Base-by-base conservation (phyloP, 2,329 filamentous ascomycete species). In the Mycosphaerella sp. region DNA sequence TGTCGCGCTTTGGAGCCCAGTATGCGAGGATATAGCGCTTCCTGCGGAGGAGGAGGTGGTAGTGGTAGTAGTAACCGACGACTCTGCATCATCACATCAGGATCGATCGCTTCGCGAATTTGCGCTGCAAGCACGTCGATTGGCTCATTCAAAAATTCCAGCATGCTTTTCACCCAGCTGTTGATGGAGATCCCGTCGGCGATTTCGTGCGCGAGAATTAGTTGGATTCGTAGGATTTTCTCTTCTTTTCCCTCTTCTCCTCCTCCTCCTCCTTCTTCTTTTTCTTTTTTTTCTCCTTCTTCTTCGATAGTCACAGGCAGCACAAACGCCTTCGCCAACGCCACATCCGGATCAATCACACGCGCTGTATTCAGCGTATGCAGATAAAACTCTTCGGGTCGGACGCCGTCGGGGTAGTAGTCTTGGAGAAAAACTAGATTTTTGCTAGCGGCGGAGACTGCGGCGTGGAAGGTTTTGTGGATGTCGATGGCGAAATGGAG, bases 161-260 rank as follows among this genome's bases (percentile, higher is more conserved):
- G 53, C 32, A 75, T 71, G 45, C 73, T 68, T 10, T 63, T 62
- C 52, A 72, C 67, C 72, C 73, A 75, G 16, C 65, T 68, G 48
- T 47, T 40, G 14, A 47, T 40, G n/a, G 35, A 47, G 2, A 47
- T 41, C 0, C 72, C 73, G 43, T 76, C 73, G n/a, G 68, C 68
- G 34, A 73, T 73, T 42, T 74, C 64, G 49, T 75, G 73, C 1
- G 66, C 71, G n/a, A 70, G 66, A 12, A 75, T 57, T 8, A 71
- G 58, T 5, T 73, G 56, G 28, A 75, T 62, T 3, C 63, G 61
- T 0, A 75, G 52, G 3, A 58, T 57, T 13, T 42, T 60, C 0
- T 60, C 68, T 25, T 25, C 21, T 25, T 25, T 5, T 3, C 21
- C 21, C 7, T 25, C 4, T 25, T 6, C 21, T 25, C 7, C 7